Percentiles rank a stretch among this genome's conserved stretches.
Conservation (phyloP, 1,284 basidiomycete genomes). For the Leccinum subspadiceum region DNA sequence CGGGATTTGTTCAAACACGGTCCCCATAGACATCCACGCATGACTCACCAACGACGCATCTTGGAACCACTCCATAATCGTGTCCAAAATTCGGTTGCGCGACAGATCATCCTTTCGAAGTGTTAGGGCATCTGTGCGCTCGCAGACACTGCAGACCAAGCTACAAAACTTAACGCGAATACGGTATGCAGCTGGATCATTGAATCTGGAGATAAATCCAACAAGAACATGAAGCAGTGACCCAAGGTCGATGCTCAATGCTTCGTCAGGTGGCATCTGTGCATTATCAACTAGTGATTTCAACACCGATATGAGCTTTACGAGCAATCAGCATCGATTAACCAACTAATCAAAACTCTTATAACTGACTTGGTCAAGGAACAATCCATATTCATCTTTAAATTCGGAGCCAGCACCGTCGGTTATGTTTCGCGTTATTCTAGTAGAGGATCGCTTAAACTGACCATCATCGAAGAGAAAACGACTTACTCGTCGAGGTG, state of each 20-base stretch:
- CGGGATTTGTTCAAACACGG: conserved; percentile 12
- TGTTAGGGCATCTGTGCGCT: conserved; percentile 57
- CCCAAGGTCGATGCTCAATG: conserved; percentile 69
- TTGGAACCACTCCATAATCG: conserved; percentile 75
- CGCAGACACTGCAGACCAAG: conserved; percentile 68
- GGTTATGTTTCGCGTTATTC: conserved; percentile 47
- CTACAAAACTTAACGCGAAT: conserved; percentile 76
- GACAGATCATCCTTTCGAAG: conserved; percentile 65
- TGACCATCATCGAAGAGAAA: not conserved
- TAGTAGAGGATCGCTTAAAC: conserved; percentile 20
- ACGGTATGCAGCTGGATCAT: conserved; percentile 53
- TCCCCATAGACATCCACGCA: not conserved
- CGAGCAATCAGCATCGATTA: conserved; percentile 11
- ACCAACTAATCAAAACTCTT: conserved; percentile 4
- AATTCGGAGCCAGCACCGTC: conserved; percentile 43
- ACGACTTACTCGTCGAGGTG: conserved; percentile 69
- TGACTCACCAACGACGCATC: conserved; percentile 46
- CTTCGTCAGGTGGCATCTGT: conserved; percentile 57
- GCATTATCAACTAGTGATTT: conserved; percentile 76
- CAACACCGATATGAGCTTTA: conserved; percentile 69
- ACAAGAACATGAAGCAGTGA: conserved; percentile 64
- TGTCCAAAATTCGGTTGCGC: conserved; percentile 73
- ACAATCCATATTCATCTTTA: conserved; percentile 58
- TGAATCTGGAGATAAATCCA: conserved; percentile 64
- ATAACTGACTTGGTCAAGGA: conserved; percentile 69